Percentiles rank a stretch among this genome's conserved stretches.
phyloP scores from a whole-genome alignment of 139 green algal species.

The Tetradesmus obliquus region DNA sequence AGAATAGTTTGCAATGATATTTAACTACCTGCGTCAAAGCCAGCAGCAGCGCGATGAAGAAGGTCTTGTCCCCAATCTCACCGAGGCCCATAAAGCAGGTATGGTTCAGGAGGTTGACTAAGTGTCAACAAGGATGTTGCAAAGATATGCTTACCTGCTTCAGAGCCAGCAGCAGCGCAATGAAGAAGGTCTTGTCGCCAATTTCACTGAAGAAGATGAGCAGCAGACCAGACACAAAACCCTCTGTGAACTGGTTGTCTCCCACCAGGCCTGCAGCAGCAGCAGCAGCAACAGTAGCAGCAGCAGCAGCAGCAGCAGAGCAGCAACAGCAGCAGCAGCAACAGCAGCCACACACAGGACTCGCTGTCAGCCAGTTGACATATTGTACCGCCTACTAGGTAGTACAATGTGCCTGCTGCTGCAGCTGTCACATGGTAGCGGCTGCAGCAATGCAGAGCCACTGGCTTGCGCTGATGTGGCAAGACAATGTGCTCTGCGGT shows the following conservation, averaged over 20 bases:
- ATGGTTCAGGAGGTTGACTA: too few relatives aligned
- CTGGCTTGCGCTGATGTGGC: too few relatives aligned
- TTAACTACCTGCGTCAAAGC: slow-evolving; percentile 66
- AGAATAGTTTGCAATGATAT: too few relatives aligned
- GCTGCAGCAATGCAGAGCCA: too few relatives aligned
- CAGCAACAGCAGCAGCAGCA: slow-evolving; percentile 21
- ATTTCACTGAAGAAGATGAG: slow-evolving; percentile 98
- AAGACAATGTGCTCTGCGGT: too few relatives aligned
- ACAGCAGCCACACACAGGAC: not conserved
- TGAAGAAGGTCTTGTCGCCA: slow-evolving; percentile 99
- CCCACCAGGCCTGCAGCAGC: slow-evolving; percentile 70
- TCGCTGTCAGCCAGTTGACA: too few relatives aligned
- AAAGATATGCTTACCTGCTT: slow-evolving; percentile 45
- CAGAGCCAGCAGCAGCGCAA: slow-evolving; percentile 91
- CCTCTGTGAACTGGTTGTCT: slow-evolving; percentile 78
- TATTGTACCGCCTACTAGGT: not conserved
- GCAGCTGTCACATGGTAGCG: not conserved
- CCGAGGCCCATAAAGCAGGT: slow-evolving; percentile 68
- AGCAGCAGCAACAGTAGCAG: slow-evolving; percentile 27
- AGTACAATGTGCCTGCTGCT: not conserved
- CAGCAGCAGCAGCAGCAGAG: slow-evolving; percentile 16
- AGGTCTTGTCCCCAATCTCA: slow-evolving; percentile 99
- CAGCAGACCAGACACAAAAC: slow-evolving; percentile 89
- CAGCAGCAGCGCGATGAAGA: slow-evolving; percentile 97
- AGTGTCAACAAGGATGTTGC: too few relatives aligned